Conservation (phyloP, 2,329 filamentous ascomycete genomes). For the Periconia sp. region DNA sequence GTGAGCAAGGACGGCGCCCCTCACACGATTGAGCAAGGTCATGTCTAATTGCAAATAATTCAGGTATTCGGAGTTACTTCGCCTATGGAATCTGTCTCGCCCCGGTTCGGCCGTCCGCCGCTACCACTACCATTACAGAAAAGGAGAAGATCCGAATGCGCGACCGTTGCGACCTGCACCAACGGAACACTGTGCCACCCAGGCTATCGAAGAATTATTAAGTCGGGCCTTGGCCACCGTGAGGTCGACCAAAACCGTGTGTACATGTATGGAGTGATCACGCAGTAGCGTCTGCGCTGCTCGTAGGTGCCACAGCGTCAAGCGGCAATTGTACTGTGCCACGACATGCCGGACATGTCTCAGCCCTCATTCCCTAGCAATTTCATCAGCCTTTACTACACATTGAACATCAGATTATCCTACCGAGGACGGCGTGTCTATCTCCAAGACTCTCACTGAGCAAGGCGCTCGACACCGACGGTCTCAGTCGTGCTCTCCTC, state of each 20-base stretch:
- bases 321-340: neutral
- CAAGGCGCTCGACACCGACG: too few species aligned
- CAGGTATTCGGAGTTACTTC: constrained; percentile 6
- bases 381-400: neutral
- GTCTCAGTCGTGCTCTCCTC: too few species aligned
- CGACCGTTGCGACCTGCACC: neutral
- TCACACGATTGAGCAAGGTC: neutral
- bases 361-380: too few species aligned
- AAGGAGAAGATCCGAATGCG: neutral
- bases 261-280: neutral
- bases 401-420: constrained; percentile 3
- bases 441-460: too few species aligned
- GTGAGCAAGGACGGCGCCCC: neutral
- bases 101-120: too few species aligned
- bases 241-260: too few species aligned
- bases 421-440: too few species aligned
- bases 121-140: neutral
- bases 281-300: neutral
- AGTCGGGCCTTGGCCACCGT: too few species aligned
- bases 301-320: neutral
- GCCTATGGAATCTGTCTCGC: too few species aligned
- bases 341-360: too few species aligned
- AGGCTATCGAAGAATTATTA: neutral
- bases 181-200: constrained; percentile 2
- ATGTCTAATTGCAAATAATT: constrained; percentile 8